These are phyloP conservation scores for Ceratocystis ficicola DNA, from an alignment of 2,329 filamentous ascomycete species.

Conservation along the genomic window DNA sequence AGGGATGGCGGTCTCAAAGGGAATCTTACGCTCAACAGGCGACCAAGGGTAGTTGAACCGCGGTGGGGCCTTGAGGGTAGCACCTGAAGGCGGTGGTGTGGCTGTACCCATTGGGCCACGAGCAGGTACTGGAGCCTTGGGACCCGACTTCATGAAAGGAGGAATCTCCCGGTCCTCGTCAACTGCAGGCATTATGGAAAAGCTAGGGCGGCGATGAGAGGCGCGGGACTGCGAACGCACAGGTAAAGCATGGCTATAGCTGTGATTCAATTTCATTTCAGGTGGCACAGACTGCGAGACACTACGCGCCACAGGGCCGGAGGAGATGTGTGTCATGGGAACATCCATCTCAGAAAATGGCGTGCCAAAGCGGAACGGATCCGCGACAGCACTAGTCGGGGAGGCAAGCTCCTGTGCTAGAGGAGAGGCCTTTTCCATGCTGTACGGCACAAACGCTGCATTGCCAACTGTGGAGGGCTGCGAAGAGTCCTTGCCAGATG, in stretches of 20 bases:
- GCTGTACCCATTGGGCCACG: conserved; percentile 25
- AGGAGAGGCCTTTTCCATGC: conserved; percentile 41
- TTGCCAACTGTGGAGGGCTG: conserved; percentile 28
- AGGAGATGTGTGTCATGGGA: conserved; percentile 59
- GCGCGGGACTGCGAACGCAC: conserved; percentile 43
- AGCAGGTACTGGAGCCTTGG: conserved; percentile 27
- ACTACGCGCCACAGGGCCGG: conserved; percentile 64
- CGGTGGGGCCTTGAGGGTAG: conserved; percentile 34
- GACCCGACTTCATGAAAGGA: not conserved
- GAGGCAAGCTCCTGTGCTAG: conserved; percentile 47
- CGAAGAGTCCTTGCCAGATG: conserved; percentile 29
- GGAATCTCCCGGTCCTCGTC: conserved; percentile 48
- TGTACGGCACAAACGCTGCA: conserved; percentile 36
- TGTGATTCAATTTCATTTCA: conserved; percentile 50
- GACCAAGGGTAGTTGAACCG: conserved; percentile 47
- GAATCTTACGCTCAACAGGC: conserved; percentile 34
- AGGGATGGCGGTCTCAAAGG: conserved; percentile 37
- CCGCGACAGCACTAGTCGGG: conserved; percentile 32
- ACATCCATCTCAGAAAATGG: conserved; percentile 86
- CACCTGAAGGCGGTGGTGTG: conserved; percentile 28
- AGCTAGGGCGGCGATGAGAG: conserved; percentile 53
- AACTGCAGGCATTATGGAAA: conserved; percentile 55
- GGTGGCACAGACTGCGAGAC: conserved; percentile 84
- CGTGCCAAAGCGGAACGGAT: conserved; percentile 65
- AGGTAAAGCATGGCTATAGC: conserved; percentile 41